phyloP scores from a whole-genome alignment of 768 basidiomycete species.

The Tylopilus felleus region DNA sequence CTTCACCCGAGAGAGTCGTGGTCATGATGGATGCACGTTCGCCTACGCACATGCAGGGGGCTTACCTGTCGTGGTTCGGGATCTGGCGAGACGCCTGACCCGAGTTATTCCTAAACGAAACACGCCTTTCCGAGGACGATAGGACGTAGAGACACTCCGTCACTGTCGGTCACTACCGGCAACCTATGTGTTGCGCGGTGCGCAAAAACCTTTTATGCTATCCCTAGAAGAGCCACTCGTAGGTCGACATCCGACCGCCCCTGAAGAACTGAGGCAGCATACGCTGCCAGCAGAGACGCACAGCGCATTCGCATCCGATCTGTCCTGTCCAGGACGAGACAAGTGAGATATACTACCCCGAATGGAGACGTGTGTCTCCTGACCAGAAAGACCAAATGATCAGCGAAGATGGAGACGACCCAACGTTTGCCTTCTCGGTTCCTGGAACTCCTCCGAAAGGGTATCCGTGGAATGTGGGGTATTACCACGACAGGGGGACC shows the following conservation, averaged over 20 bases:
- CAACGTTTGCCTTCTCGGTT: not conserved
- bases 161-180: not conserved
- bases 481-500: not conserved
- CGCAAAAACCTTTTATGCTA: not conserved
- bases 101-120: not conserved
- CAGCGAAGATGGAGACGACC: not conserved
- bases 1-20: not conserved
- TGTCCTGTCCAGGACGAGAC: not conserved
- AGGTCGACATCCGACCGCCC: not conserved
- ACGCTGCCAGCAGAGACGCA: no score
- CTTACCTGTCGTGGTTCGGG: not conserved
- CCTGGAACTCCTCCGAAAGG: constrained; percentile 1
- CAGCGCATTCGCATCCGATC: not conserved
- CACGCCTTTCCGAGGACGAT: not conserved
- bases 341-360: not conserved
- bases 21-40: not conserved
- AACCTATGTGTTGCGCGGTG: not conserved
- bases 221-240: not conserved
- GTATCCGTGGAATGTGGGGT: constrained; percentile 6
- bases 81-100: not conserved
- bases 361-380: not conserved
- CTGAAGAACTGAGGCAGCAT: not conserved
- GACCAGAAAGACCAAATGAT: not conserved
- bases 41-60: not conserved
- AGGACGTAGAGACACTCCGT: not conserved